Percentiles rank a stretch among this genome's conserved stretches.
Evolutionary conservation across 208 protist genomes (phyloP).

Genomic region (Leishmania gerbilli): DNA sequence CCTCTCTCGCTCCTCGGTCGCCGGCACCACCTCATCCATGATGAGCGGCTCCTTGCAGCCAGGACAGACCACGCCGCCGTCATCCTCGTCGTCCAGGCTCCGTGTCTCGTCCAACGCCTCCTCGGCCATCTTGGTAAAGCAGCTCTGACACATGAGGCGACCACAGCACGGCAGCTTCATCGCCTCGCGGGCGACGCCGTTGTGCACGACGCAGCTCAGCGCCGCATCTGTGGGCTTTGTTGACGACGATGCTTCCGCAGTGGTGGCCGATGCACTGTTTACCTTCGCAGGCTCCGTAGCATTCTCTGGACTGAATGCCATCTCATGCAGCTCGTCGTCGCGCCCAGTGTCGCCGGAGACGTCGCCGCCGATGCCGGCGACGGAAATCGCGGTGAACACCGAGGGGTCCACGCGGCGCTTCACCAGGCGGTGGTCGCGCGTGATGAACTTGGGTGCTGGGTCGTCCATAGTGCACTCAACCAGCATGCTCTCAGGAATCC

Average conservation of each 20-base stretch:
- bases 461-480: constrained; percentile 89
- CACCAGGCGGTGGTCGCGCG: constrained; percentile 74
- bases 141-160: constrained; percentile 55
- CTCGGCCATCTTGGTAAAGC: constrained; percentile 66
- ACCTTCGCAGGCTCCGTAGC: background rate
- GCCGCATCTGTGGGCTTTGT: background rate
- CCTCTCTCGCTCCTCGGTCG: constrained; percentile 52
- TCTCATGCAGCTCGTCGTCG: background rate
- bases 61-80: constrained; percentile 54
- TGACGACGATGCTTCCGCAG: background rate
- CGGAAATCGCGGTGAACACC: constrained; percentile 53
- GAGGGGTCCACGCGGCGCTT: constrained; percentile 72
- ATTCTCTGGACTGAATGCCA: background rate
- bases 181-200: constrained; percentile 56
- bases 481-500: constrained; percentile 88
- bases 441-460: constrained; percentile 88
- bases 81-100: constrained; percentile 34
- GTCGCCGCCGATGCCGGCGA: background rate
- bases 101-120: constrained; percentile 43
- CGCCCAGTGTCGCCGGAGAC: background rate
- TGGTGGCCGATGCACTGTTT: background rate
- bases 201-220: constrained; percentile 52
- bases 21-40: constrained; percentile 67
- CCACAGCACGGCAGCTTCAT: constrained; percentile 78
- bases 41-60: constrained; percentile 67